Percentiles rank a stretch among this genome's conserved stretches.
phyloP scores from a whole-genome alignment of 768 basidiomycete species.

The Trametes sanguinea region DNA sequence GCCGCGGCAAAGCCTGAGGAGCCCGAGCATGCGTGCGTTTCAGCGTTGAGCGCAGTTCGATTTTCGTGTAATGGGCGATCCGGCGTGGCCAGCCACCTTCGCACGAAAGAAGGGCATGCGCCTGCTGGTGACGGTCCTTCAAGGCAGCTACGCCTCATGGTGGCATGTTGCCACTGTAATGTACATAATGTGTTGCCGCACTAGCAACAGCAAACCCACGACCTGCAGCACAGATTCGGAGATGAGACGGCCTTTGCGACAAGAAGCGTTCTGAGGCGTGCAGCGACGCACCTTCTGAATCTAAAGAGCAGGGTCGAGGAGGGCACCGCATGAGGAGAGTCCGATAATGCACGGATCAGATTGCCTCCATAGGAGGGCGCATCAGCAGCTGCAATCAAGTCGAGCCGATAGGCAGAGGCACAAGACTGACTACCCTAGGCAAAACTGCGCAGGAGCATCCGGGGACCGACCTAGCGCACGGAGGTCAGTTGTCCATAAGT shows the following conservation, averaged over 20 bases:
- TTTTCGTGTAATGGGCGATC: not conserved
- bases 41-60: not conserved
- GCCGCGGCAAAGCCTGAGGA: not conserved
- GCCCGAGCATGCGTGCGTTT: conserved; percentile 4
- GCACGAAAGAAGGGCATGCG: conserved; percentile 10
- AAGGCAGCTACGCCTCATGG: not conserved
- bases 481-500: not conserved
- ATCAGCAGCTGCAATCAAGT: conserved; percentile 2
- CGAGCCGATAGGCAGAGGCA: not conserved
- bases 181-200: not conserved
- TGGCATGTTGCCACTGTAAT: not conserved
- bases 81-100: not conserved
- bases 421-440: not conserved
- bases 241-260: not conserved
- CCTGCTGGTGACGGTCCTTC: not conserved
- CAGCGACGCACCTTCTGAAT: not conserved
- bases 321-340: conserved; percentile 4
- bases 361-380: conserved; percentile 8
- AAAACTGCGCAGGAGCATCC: not conserved
- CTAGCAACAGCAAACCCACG: not conserved
- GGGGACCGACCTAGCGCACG: not conserved
- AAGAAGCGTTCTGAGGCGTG: not conserved
- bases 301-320: not conserved
- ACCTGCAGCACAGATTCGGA: not conserved
- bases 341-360: conserved; percentile 15